Evolutionary conservation across 495 filamentous ascomycete genomes (phyloP).

Genomic region (Lepidopterella palustris): DNA sequence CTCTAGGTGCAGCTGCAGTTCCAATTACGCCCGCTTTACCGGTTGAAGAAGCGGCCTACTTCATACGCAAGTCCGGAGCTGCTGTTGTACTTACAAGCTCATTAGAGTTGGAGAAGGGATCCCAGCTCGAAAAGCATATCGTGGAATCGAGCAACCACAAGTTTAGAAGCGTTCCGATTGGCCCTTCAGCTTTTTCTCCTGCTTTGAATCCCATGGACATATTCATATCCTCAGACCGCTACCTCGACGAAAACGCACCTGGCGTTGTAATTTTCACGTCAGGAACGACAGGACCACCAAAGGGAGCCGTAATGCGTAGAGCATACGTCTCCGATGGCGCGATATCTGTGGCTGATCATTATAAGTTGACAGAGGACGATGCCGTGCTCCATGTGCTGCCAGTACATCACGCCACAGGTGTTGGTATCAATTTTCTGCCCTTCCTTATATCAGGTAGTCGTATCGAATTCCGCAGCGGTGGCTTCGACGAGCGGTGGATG

Average conservation of each 20-base stretch:
- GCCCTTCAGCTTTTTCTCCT: constrained; percentile 18
- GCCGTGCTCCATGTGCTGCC: constrained; percentile 41
- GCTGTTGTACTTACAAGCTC: constrained; percentile 27
- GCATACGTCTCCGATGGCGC: constrained; percentile 33
- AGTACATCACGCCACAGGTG: constrained; percentile 46
- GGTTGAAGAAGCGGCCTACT: constrained; percentile 42
- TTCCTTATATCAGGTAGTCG: constrained; percentile 40
- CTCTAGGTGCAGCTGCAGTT: constrained; percentile 41
- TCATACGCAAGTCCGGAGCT: constrained; percentile 34
- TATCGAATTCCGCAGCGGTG: constrained; percentile 44
- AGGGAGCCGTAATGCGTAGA: constrained; percentile 38
- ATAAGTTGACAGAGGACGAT: constrained; percentile 29
- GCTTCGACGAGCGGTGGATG: constrained; percentile 44
- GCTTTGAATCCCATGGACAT: constrained; percentile 22
- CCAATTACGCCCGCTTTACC: constrained; percentile 36
- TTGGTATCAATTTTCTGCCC: constrained; percentile 44
- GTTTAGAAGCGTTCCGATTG: constrained; percentile 29
- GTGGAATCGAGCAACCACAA: constrained; percentile 7
- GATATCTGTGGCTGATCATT: constrained; percentile 34
- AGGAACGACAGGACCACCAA: constrained; percentile 39
- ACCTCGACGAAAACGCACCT: constrained; percentile 33
- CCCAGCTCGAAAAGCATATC: constrained; percentile 21
- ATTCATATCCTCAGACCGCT: constrained; percentile 30
- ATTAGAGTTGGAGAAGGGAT: constrained; percentile 26
- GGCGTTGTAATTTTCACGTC: constrained; percentile 40